A percentile compares a stretch with the other conserved stretches of the same genome.
Conservation (phyloP, 1,139 yeast genomes). For the Geotrichum aggregatum region DNA sequence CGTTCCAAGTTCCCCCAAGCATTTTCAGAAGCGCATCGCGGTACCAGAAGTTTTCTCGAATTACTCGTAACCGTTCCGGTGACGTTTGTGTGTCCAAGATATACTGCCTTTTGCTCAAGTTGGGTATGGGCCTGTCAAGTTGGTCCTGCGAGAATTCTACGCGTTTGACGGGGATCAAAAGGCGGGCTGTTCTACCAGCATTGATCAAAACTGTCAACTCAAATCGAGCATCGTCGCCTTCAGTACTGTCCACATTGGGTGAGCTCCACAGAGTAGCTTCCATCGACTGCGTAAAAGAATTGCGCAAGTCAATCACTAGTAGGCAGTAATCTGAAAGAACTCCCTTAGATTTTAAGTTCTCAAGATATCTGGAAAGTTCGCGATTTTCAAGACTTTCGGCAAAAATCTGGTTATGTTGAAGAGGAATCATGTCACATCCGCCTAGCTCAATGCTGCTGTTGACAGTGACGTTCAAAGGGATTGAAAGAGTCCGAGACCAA, state of each 20-base stretch:
- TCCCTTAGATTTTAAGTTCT: slow-evolving; percentile 22
- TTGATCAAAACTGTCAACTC: slow-evolving; percentile 38
- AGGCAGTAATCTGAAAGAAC: slow-evolving; percentile 54
- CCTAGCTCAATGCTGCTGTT: slow-evolving; percentile 68
- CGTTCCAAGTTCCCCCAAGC: slow-evolving; percentile 63
- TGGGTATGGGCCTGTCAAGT: slow-evolving; percentile 60
- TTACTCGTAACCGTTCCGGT: slow-evolving; percentile 49
- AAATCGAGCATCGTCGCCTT: slow-evolving; percentile 24
- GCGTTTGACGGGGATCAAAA: slow-evolving; percentile 66
- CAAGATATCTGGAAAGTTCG: slow-evolving; percentile 22
- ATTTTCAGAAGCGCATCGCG: slow-evolving; percentile 58
- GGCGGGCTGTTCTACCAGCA: slow-evolving; percentile 54
- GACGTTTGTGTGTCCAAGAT: slow-evolving; percentile 57
- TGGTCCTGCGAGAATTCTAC: slow-evolving; percentile 46
- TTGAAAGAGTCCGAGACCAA: slow-evolving; percentile 53
- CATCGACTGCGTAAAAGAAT: slow-evolving; percentile 52
- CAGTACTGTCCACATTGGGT: slow-evolving; percentile 26
- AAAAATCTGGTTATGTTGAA: slow-evolving; percentile 25
- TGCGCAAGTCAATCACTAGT: slow-evolving; percentile 63
- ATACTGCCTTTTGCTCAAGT: slow-evolving; percentile 67
- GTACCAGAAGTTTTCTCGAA: slow-evolving; percentile 75
- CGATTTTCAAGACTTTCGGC: slow-evolving; percentile 13
- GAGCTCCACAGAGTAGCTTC: slow-evolving; percentile 39
- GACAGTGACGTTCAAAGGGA: slow-evolving; percentile 67
- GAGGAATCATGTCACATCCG: slow-evolving; percentile 66